A percentile compares a stretch with the other conserved stretches of the same genome.
These are phyloP conservation scores for Vinca major DNA, from an alignment of 305 asterid species.

Conservation along the genomic window DNA sequence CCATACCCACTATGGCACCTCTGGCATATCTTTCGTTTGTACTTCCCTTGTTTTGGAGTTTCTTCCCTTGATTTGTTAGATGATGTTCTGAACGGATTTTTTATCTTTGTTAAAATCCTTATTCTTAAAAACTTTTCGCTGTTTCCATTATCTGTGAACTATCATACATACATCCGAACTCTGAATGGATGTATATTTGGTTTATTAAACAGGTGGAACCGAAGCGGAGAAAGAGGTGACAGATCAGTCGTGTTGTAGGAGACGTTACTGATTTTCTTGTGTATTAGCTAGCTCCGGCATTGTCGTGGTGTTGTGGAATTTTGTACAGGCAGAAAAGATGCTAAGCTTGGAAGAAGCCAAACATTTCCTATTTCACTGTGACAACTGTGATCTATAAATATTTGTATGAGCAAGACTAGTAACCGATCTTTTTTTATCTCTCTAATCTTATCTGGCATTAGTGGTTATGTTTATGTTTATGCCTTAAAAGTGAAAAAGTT, in stretches of 20 bases:
- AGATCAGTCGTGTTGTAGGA: conserved; percentile 17
- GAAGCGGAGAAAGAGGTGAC: conserved; percentile 75
- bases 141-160: neutral
- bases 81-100: neutral
- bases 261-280: conserved; percentile 32
- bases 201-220: conserved; percentile 47
- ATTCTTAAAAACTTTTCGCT: neutral
- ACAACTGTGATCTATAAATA: conserved; percentile 4
- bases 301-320: conserved; percentile 40
- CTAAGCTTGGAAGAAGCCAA: conserved; percentile 17
- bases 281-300: conserved; percentile 28
- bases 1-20: neutral
- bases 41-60: neutral
- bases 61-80: neutral
- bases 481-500: neutral
- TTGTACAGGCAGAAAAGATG: conserved; percentile 52
- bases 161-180: neutral
- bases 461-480: no score
- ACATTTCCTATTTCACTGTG: conserved; percentile 4
- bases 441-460: conserved; percentile 3
- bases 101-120: neutral
- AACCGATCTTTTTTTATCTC: conserved; percentile 4
- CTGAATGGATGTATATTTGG: conserved; percentile 8
- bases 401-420: neutral
- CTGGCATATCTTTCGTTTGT: neutral